Evolutionary conservation across 2,329 filamentous ascomycete genomes (phyloP).

Genomic region (Diaporthe sp.): DNA sequence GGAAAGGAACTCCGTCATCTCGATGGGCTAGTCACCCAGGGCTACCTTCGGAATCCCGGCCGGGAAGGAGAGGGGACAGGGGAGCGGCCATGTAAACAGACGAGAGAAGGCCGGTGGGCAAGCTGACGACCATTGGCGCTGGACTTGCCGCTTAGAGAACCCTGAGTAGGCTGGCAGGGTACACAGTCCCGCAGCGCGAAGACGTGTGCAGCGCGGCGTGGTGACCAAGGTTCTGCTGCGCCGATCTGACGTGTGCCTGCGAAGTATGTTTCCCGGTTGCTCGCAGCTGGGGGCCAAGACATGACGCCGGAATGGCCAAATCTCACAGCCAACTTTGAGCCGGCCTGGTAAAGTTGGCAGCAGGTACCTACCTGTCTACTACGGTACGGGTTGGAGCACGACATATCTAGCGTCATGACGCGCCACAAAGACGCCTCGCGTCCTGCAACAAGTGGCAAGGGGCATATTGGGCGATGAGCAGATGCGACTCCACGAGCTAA

Average conservation of each 20-base stretch:
- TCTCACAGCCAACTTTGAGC: neutral
- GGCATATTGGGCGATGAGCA: neutral
- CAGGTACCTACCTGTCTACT: neutral
- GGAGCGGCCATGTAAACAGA: conserved; percentile 15
- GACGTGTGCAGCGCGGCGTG: neutral
- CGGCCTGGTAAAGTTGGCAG: conserved; percentile 9
- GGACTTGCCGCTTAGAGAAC: neutral
- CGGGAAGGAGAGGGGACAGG: neutral
- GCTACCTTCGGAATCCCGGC: neutral
- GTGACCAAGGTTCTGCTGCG: neutral
- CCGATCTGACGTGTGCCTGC: neutral
- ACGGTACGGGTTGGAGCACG: conserved; percentile 3
- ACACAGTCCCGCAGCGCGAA: neutral
- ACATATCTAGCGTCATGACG: conserved; percentile 18
- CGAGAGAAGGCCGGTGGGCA: neutral
- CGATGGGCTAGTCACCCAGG: neutral
- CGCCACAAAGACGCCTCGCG: conserved; percentile 19
- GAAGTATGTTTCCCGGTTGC: neutral
- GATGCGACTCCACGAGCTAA: conserved; percentile 24
- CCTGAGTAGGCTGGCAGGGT: conserved; percentile 11
- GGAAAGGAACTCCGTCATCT: conserved; percentile 11
- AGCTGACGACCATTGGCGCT: neutral
- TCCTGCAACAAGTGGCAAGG: conserved; percentile 13
- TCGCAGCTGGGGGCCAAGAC: conserved; percentile 1
- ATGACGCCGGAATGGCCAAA: conserved; percentile 4